phyloP scores from a whole-genome alignment of 805 yeast genomes.

The Starmerella geochares region DNA sequence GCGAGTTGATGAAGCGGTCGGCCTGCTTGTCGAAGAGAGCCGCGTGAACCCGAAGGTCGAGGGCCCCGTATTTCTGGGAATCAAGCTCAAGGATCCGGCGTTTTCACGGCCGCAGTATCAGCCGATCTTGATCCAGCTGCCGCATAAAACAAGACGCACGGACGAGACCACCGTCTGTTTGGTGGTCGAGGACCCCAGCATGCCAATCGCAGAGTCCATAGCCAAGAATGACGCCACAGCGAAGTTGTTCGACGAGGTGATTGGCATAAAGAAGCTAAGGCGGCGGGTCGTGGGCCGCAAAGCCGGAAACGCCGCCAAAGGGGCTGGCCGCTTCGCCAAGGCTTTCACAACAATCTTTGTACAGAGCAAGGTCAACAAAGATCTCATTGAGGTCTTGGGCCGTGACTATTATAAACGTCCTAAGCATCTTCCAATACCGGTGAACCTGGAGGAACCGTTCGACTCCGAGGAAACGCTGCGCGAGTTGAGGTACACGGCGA shows the following conservation, averaged over 20 bases:
- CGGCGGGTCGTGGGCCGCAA: conserved; percentile 22
- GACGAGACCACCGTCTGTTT: conserved; percentile 23
- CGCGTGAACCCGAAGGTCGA: conserved; percentile 15
- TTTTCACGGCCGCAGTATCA: conserved; percentile 15
- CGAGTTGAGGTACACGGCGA: conserved; percentile 10
- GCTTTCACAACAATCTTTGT: conserved; percentile 22
- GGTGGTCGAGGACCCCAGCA: conserved; percentile 26
- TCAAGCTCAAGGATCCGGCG: conserved; percentile 16
- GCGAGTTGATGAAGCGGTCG: conserved; percentile 6
- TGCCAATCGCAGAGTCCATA: conserved; percentile 10
- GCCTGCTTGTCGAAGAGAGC: conserved; percentile 20
- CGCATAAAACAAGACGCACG: conserved; percentile 20
- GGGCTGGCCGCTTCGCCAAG: conserved; percentile 20
- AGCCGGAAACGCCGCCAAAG: conserved; percentile 19
- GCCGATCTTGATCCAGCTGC: conserved; percentile 23
- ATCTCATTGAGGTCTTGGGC: conserved; percentile 24
- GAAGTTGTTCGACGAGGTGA: conserved; percentile 25
- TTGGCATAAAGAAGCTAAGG: conserved; percentile 27
- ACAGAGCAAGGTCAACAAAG: conserved; percentile 24
- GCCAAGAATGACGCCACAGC: not conserved
- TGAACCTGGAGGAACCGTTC: conserved; percentile 8
- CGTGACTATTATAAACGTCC: conserved; percentile 23
- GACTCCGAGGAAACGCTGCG: conserved; percentile 7
- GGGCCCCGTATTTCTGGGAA: conserved; percentile 23
- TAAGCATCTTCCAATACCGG: conserved; percentile 21